Evolutionary conservation across 495 filamentous ascomycete genomes (phyloP).

Genomic region (Aspergillus cristatus): DNA sequence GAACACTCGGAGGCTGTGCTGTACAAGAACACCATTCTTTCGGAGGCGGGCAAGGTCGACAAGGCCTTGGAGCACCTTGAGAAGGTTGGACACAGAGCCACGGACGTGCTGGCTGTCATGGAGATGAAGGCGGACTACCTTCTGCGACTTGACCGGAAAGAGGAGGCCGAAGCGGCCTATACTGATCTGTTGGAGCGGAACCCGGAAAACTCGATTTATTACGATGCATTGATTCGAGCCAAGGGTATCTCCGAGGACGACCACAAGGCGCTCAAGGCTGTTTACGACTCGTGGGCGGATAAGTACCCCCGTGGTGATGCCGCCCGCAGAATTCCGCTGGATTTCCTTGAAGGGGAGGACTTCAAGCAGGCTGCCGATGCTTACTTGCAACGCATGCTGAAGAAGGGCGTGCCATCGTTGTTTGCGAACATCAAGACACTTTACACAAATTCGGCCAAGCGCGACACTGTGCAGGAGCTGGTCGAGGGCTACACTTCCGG

Average conservation of each 20-base stretch:
- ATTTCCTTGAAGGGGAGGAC: constrained; percentile 77
- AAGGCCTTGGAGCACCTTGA: constrained; percentile 83
- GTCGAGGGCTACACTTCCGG: constrained; percentile 68
- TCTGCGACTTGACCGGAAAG: constrained; percentile 61
- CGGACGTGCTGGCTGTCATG: constrained; percentile 83
- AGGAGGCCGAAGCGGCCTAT: constrained; percentile 79
- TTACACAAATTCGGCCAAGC: constrained; percentile 69
- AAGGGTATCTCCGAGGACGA: constrained; percentile 57
- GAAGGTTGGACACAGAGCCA: constrained; percentile 59
- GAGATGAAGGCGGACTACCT: constrained; percentile 84
- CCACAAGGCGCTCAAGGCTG: constrained; percentile 49
- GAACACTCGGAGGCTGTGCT: constrained; percentile 94
- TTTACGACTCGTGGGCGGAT: constrained; percentile 75
- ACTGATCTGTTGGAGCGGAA: constrained; percentile 75
- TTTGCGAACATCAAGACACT: constrained; percentile 94
- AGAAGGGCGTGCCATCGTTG: constrained; percentile 91
- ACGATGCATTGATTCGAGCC: constrained; percentile 60
- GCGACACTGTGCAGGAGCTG: constrained; percentile 59
- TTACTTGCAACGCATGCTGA: constrained; percentile 80
- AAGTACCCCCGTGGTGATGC: constrained; percentile 80
- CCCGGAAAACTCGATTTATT: constrained; percentile 78
- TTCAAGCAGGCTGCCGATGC: constrained; percentile 71
- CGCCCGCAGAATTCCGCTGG: constrained; percentile 73
- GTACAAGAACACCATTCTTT: constrained; percentile 94
- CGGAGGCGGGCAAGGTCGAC: constrained; percentile 69